Percentiles rank a stretch among this genome's conserved stretches.
These are phyloP conservation scores for Chlamydomonas sp. DNA, from an alignment of 139 green algal species.

Conservation along the genomic window DNA sequence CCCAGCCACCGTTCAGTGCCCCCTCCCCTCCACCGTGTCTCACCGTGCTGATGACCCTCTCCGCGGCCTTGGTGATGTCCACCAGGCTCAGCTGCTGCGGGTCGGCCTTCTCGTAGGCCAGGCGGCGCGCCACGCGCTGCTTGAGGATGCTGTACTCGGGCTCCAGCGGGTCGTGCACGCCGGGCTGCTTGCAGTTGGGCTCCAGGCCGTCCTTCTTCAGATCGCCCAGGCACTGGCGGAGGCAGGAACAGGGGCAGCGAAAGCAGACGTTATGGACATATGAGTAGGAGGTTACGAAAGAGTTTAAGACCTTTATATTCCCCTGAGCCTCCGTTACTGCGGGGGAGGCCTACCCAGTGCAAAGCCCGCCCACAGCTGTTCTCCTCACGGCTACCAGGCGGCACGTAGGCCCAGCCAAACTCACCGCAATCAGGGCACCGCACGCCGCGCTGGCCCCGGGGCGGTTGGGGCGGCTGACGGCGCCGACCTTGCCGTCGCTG, in stretches of 20 bases:
- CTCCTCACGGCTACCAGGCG: no score
- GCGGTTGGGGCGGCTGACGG: slow-evolving; percentile 65
- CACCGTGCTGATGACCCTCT: slow-evolving; percentile 83
- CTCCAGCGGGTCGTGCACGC: slow-evolving; percentile 83
- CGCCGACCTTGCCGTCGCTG: slow-evolving; percentile 66
- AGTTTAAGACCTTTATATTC: no score
- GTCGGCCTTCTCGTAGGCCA: slow-evolving; percentile 58
- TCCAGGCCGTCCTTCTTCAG: slow-evolving; percentile 63
- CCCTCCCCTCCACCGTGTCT: slow-evolving; percentile 1
- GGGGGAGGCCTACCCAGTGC: no score
- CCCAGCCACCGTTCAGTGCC: neutral
- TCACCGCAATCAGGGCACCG: slow-evolving; percentile 50
- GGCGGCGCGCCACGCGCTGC: slow-evolving; percentile 79
- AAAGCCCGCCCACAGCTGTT: no score
- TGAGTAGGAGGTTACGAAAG: no score
- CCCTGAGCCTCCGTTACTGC: no score
- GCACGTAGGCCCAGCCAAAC: no score
- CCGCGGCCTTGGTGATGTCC: slow-evolving; percentile 79
- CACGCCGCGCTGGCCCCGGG: slow-evolving; percentile 48
- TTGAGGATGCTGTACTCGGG: slow-evolving; percentile 92
- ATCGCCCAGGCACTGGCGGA: slow-evolving; percentile 26
- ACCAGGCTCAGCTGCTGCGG: slow-evolving; percentile 65
- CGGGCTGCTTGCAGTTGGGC: slow-evolving; percentile 56
- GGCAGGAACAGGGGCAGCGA: no score
- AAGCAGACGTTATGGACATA: no score